Percentiles rank a stretch among this genome's conserved stretches.
Evolutionary conservation across 352 stramenopile genomes (phyloP).

Genomic region (Globisporangium acanthophoron): DNA sequence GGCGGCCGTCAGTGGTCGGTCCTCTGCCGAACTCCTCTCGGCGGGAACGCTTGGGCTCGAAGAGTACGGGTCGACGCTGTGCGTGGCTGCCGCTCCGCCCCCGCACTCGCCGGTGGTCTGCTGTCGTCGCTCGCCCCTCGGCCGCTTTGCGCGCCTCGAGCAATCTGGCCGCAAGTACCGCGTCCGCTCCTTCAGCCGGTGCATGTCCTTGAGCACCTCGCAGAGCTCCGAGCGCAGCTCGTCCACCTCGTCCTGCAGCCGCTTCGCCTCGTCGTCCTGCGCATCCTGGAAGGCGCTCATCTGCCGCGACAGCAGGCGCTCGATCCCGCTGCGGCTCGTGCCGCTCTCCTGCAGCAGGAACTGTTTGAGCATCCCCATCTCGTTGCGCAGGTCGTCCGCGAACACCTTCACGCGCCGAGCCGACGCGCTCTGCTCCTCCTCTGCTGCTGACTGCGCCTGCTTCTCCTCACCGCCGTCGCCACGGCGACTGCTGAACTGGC

Average conservation of each 20-base stretch:
- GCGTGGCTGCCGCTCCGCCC: neutral
- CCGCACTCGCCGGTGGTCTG: neutral
- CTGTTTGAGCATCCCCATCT: conserved; percentile 55
- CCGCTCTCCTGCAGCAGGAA: conserved; percentile 42
- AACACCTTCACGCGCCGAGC: conserved; percentile 17
- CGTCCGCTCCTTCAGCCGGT: conserved; percentile 61
- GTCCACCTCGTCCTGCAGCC: conserved; percentile 54
- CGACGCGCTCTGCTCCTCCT: neutral
- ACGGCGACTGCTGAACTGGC: conserved; percentile 1
- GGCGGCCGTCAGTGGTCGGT: neutral
- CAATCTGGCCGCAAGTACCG: conserved; percentile 49
- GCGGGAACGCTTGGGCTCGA: conserved; percentile 1
- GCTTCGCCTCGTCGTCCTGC: conserved; percentile 49
- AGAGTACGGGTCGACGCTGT: neutral
- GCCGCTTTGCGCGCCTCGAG: neutral
- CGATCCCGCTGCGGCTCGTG: conserved; percentile 36
- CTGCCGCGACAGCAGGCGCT: conserved; percentile 42
- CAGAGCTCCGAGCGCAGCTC: conserved; percentile 61
- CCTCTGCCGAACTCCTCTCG: neutral
- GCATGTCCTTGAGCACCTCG: conserved; percentile 57
- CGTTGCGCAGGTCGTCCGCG: conserved; percentile 32
- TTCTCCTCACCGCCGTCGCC: neutral
- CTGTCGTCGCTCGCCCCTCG: neutral
- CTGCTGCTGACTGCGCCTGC: conserved; percentile 8
- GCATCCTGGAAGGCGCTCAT: conserved; percentile 39